Base-by-base conservation (phyloP, 768 basidiomycete genomes). In the Lentinula sp. region DNA sequence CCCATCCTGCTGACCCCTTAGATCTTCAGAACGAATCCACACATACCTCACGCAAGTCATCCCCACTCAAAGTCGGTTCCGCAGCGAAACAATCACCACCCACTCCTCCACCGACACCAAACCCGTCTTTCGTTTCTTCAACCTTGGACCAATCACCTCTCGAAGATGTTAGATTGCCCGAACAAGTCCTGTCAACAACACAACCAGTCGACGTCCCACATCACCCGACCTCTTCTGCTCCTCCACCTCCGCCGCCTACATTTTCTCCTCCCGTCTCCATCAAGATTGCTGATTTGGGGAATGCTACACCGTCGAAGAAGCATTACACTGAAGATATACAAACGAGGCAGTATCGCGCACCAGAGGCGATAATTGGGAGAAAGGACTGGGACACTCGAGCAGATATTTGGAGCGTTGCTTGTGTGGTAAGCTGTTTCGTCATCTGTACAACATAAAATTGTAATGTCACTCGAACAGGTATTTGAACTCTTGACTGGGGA, bases 241-340 rank as follows among this genome's bases (percentile, higher is more conserved):
- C 42, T 35, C 49, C 39, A 28, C 58, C 58, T 28, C 37, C 9
- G 23, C 37, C 34, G 34, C 37, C 9, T 9, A 21, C 34, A 21
- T 67, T 18, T 40, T 35, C 45, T 32, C 80, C 78, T 16, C 82
- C 83, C 2, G 86, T 97, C 65, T 86, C 83, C 18, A 83, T 97
- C 69, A 96, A 97, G 80, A 95, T 97, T 63, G 94, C 94, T 34
- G 94, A 97, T 75, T 76, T 97, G 48, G 94, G 94, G 28, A 97
- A 97, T 70, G 95, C 94, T 28, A 95, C 94, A 39, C 94, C 93
- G 15, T 87, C 91, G n/a, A 87, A 77, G 65, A 86, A 87, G 67
- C 93, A 96, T 70, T 97, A 85, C 70, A 96, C 94, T 8, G 94
- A 95, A 68, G 94, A 95, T 70, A 96, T 95, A 65, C 95, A 96